A percentile compares a stretch with the other conserved stretches of the same genome.
Evolutionary conservation across 495 filamentous ascomycete species (phyloP).

Genomic region (Talaromyces wortmannii): DNA sequence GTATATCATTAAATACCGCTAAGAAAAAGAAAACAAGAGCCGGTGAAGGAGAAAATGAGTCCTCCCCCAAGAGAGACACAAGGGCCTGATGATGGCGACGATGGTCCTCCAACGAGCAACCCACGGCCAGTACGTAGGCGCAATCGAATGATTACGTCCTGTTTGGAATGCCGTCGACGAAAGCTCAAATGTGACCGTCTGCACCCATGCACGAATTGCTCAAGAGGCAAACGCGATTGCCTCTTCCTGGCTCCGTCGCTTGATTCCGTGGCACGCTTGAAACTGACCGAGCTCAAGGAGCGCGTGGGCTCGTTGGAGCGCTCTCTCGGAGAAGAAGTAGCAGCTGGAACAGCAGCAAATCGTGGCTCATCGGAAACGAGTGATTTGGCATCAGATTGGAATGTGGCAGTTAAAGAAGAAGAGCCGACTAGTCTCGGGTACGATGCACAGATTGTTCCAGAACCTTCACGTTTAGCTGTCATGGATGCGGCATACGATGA

Average conservation of each 20-base stretch:
- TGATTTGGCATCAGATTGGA: not conserved
- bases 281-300: slow-evolving; percentile 64
- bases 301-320: slow-evolving; percentile 58
- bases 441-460: slow-evolving; percentile 5
- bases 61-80: too few species aligned
- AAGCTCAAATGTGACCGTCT: slow-evolving; percentile 67
- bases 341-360: not conserved
- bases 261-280: slow-evolving; percentile 20
- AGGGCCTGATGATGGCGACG: too few species aligned
- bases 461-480: slow-evolving; percentile 35
- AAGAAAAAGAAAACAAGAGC: too few species aligned
- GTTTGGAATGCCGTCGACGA: slow-evolving; percentile 62
- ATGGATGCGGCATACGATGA: slow-evolving; percentile 63
- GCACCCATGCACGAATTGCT: slow-evolving; percentile 63
- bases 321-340: slow-evolving; percentile 45
- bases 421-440: not conserved
- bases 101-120: not conserved
- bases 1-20: too few species aligned
- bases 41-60: too few species aligned
- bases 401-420: not conserved
- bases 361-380: not conserved
- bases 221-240: slow-evolving; percentile 10
- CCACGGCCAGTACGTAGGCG: not conserved
- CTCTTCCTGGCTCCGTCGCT: not conserved
- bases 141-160: slow-evolving; percentile 55